Evolutionary conservation across 768 basidiomycete genomes (phyloP), one percentile per base, ranked within the genome.

Genomic region (Serendipita indica): DNA sequence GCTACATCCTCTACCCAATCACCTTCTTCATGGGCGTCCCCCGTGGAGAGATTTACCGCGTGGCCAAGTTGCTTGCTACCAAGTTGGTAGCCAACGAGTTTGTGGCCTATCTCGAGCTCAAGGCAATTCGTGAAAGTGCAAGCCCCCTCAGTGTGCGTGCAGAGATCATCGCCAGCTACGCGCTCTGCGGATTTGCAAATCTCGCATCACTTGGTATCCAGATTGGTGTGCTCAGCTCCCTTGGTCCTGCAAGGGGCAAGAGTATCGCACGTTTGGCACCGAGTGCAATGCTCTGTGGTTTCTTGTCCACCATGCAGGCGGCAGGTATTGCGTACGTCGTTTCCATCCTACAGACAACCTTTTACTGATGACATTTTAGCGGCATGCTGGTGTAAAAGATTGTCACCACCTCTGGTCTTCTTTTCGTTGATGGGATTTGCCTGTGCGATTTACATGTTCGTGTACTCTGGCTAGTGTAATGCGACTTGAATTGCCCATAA

Each of bases 51-150:
- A 89, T 94, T 63, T 74, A 92, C 46, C 76, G 74, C 33, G 88
- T 94, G 33, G 77, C 89, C 22, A 80, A 82, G 64, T 76, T 92
- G 16, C 80, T 94, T 62, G 89, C 85, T 16, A 86, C 83, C 30
- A 94, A 94, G 71, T 77, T 94, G 61, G 75, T 92, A 52, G 89
- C 84, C 59, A 91, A 89, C 66, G 89, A 92, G 68, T 90, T 90
- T 64, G 81, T 82, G 39, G 89, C 85, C 3, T 91, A 91, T 71
- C 60, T 70, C 25, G 70, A 70, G 5, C 74, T 89, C 57, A 74
- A 81, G 61, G 70, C 71, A 1, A 71, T 82, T 39, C 73, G 73
- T 72, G 32, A 37, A 5, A 66, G 69, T 60, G 68, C 71, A 22
- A 70, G 75, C 54, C 79, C 85, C 2, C 77, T 91, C 56, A 81